Conservation (phyloP, 1,284 basidiomycete species). For the Moniliella sp. region DNA sequence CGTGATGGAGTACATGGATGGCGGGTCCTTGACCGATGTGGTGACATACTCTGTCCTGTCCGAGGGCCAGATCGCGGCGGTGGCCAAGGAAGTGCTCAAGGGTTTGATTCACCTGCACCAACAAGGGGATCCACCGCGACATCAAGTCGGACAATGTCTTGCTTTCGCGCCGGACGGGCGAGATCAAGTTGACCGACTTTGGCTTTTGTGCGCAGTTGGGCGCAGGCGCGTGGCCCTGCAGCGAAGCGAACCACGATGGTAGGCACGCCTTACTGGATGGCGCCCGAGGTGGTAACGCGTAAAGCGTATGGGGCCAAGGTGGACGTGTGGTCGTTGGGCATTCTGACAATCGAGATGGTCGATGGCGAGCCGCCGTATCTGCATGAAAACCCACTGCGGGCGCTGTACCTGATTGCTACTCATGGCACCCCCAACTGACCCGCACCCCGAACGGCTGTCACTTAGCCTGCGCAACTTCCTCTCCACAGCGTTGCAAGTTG, state of each 20-base stretch:
- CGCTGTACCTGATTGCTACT: slow-evolving; percentile 84
- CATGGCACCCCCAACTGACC: slow-evolving; percentile 93
- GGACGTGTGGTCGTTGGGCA: slow-evolving; percentile 91
- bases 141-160: slow-evolving; percentile 96
- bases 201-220: slow-evolving; percentile 95
- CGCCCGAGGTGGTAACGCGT: slow-evolving; percentile 86
- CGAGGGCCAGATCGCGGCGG: slow-evolving; percentile 71
- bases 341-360: slow-evolving; percentile 99
- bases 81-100: slow-evolving; percentile 67
- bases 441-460: slow-evolving; percentile 74
- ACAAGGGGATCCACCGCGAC: slow-evolving; percentile 79
- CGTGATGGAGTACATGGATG: slow-evolving; percentile 99
- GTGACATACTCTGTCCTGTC: slow-evolving; percentile 93
- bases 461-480: slow-evolving; percentile 76
- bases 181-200: slow-evolving; percentile 96
- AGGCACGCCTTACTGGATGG: slow-evolving; percentile 99
- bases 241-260: slow-evolving; percentile 99
- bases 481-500: slow-evolving; percentile 70
- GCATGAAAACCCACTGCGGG: slow-evolving; percentile 85
- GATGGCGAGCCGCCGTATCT: slow-evolving; percentile 95
- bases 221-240: slow-evolving; percentile 58
- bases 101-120: slow-evolving; percentile 76
- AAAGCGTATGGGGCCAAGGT: slow-evolving; percentile 98
- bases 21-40: slow-evolving; percentile 67
- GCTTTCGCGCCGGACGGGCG: slow-evolving; percentile 68